Conservation (phyloP, 208 protist genomes). For the Crithidia sp. region DNA sequence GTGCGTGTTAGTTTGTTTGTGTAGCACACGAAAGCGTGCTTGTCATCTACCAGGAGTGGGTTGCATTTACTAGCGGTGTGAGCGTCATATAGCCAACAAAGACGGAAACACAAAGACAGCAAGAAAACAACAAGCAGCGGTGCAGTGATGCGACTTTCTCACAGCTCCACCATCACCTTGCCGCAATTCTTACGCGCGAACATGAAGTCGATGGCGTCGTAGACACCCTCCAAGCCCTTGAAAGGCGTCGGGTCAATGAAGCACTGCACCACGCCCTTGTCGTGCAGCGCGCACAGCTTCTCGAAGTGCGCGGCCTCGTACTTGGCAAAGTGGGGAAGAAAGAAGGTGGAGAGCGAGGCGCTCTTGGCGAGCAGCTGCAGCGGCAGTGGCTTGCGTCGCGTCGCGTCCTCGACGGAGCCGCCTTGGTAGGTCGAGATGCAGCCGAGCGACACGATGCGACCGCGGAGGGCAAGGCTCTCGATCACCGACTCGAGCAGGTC, state of each 20-base stretch:
- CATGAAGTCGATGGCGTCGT: conserved; percentile 80
- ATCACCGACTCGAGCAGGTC: conserved; percentile 73
- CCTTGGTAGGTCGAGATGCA: conserved; percentile 73
- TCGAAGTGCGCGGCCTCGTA: conserved; percentile 63
- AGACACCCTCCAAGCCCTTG: conserved; percentile 71
- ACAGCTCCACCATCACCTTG: conserved; percentile 83
- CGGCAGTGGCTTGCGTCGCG: conserved; percentile 47
- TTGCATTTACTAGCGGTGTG: too few species aligned
- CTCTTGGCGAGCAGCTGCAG: conserved; percentile 82
- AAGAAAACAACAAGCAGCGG: neutral
- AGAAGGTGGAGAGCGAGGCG: conserved; percentile 81
- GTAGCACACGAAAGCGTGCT: too few species aligned
- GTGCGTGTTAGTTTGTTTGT: too few species aligned
- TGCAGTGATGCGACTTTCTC: neutral
- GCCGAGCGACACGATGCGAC: conserved; percentile 84
- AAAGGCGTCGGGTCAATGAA: conserved; percentile 62
- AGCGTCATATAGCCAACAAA: too few species aligned
- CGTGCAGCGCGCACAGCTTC: conserved; percentile 54
- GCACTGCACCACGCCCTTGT: conserved; percentile 57
- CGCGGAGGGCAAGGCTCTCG: conserved; percentile 63
- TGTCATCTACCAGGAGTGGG: too few species aligned
- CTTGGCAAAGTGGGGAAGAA: conserved; percentile 88
- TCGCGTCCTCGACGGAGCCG: conserved; percentile 25
- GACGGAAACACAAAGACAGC: too few species aligned
- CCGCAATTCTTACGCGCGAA: conserved; percentile 75